phyloP scores from a whole-genome alignment of 805 yeast species.

The Candida taoyuanica region DNA sequence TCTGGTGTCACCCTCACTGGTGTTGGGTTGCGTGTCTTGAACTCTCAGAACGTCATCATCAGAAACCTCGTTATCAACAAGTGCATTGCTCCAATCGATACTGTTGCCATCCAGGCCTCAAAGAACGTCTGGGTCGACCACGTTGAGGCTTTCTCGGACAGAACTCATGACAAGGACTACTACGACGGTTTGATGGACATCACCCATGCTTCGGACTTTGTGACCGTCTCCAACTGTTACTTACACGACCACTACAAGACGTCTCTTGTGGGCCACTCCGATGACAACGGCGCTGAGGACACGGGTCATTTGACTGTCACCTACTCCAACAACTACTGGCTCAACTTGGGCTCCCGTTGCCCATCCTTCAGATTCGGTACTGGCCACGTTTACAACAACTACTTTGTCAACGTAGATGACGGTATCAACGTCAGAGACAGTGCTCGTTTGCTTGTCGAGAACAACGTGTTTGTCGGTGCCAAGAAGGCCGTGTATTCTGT shows the following conservation, averaged over 20 bases:
- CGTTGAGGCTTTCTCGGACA: slow-evolving; percentile 2
- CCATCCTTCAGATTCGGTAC: slow-evolving; percentile 7
- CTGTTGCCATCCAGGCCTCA: background rate
- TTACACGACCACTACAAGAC: slow-evolving; percentile 6
- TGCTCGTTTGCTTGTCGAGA: slow-evolving; percentile 1
- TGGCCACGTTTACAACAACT: slow-evolving; percentile 3
- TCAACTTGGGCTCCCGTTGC: slow-evolving; percentile 2
- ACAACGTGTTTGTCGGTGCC: slow-evolving; percentile 1
- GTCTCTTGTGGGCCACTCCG: slow-evolving; percentile 4
- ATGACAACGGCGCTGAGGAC: slow-evolving; percentile 4
- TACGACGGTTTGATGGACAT: slow-evolving; percentile 5
- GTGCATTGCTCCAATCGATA: slow-evolving; percentile 3
- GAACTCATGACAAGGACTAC: slow-evolving; percentile 4
- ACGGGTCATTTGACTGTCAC: slow-evolving; percentile 4
- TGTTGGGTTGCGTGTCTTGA: slow-evolving; percentile 1
- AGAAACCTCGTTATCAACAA: slow-evolving; percentile 4
- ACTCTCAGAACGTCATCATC: slow-evolving; percentile 2
- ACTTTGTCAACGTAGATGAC: background rate
- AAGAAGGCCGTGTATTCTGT: slow-evolving; percentile 5
- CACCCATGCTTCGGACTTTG: slow-evolving; percentile 3
- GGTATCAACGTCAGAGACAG: slow-evolving; percentile 5
- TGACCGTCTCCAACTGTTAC: slow-evolving; percentile 3
- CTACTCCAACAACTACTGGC: slow-evolving; percentile 2
- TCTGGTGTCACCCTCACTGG: slow-evolving; percentile 4
- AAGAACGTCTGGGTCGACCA: slow-evolving; percentile 5